Evolutionary conservation across 768 basidiomycete genomes (phyloP).

Genomic region (Pisolithus microcarpus): DNA sequence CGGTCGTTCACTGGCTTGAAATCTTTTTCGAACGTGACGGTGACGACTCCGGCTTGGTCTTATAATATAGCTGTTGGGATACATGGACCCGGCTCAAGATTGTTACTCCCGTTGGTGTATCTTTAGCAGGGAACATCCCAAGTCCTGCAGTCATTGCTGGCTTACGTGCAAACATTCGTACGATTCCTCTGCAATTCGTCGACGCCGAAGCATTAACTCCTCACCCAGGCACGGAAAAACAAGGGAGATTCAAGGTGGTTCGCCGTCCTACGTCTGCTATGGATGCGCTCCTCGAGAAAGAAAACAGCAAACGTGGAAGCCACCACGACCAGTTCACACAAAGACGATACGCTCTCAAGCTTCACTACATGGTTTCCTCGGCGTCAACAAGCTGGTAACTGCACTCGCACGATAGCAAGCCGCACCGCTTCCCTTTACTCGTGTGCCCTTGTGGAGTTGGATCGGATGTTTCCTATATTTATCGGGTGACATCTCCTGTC

Average conservation of each 20-base stretch:
- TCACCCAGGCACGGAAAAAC: slow-evolving; percentile 24
- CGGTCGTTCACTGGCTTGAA: neutral
- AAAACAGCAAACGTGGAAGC: slow-evolving; percentile 16
- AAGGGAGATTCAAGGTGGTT: slow-evolving; percentile 24
- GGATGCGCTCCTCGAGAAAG: slow-evolving; percentile 16
- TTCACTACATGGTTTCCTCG: slow-evolving; percentile 5
- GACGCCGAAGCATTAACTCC: neutral
- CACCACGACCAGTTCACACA: slow-evolving; percentile 11
- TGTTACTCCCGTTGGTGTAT: slow-evolving; percentile 25
- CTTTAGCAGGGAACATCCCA: slow-evolving; percentile 25
- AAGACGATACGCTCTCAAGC: neutral
- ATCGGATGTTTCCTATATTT: neutral
- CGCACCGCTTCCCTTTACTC: neutral
- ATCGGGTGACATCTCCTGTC: neutral
- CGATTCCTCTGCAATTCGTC: neutral
- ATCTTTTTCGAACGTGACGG: neutral
- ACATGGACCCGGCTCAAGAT: slow-evolving; percentile 27
- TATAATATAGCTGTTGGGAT: slow-evolving; percentile 9
- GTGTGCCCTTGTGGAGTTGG: neutral
- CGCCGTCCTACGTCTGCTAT: slow-evolving; percentile 24
- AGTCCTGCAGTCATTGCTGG: slow-evolving; percentile 19
- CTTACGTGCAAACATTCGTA: slow-evolving; percentile 24
- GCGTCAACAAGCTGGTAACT: slow-evolving; percentile 2
- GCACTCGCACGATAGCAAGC: slow-evolving; percentile 10
- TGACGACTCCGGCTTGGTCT: neutral